These are phyloP conservation scores for Kluyveromyces lactis DNA, from an alignment of 805 yeast species.

Conservation along the genomic window DNA sequence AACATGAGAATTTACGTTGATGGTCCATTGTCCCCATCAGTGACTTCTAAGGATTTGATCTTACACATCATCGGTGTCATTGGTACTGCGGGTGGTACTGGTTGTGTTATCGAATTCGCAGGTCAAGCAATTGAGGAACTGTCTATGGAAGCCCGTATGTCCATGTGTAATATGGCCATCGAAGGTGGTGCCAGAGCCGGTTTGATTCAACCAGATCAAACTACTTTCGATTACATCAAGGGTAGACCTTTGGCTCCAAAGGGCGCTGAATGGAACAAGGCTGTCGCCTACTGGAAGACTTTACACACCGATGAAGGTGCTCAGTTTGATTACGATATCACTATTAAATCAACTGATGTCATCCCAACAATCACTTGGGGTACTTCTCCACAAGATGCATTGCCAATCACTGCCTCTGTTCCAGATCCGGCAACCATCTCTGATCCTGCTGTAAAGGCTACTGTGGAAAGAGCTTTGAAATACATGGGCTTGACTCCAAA, in stretches of 20 bases:
- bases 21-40: slow-evolving; percentile 79
- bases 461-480: slow-evolving; percentile 83
- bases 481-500: slow-evolving; percentile 90
- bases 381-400: slow-evolving; percentile 97
- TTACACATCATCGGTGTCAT: slow-evolving; percentile 92
- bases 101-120: slow-evolving; percentile 91
- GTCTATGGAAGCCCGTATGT: slow-evolving; percentile 97
- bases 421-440: slow-evolving; percentile 78
- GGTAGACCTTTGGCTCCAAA: slow-evolving; percentile 93
- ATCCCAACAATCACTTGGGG: slow-evolving; percentile 99
- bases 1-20: slow-evolving; percentile 86
- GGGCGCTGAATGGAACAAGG: slow-evolving; percentile 94
- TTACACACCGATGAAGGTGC: slow-evolving; percentile 87
- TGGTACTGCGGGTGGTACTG: slow-evolving; percentile 99
- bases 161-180: slow-evolving; percentile 98
- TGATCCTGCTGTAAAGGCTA: slow-evolving; percentile 69
- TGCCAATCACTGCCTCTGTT: slow-evolving; percentile 82
- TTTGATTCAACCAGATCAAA: slow-evolving; percentile 94
- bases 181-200: slow-evolving; percentile 99
- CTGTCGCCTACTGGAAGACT: slow-evolving; percentile 83
- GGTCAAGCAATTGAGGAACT: slow-evolving; percentile 88
- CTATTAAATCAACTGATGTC: slow-evolving; percentile 73
- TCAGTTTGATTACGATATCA: slow-evolving; percentile 73
- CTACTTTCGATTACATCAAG: slow-evolving; percentile 78
- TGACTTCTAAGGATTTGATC: slow-evolving; percentile 92